Evolutionary conservation across 257 asterid genomes (phyloP).

Genomic region (Ligustrum vulgare): DNA sequence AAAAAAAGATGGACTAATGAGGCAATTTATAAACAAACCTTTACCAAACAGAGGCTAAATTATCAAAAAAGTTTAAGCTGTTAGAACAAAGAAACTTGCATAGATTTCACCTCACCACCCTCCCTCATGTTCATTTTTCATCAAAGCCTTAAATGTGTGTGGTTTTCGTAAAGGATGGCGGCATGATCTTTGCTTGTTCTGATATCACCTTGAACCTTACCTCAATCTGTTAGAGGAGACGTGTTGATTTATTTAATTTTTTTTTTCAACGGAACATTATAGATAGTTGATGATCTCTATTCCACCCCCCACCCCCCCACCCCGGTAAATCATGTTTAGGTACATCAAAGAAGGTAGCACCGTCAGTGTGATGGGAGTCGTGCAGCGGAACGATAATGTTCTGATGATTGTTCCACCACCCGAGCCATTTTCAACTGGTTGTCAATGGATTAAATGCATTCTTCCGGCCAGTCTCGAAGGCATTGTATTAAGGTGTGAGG

Average conservation of each 20-base stretch:
- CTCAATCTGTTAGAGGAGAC: background rate
- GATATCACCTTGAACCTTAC: background rate
- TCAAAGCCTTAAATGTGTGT: background rate
- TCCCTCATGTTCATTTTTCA: background rate
- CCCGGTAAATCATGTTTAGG: conserved; percentile 17
- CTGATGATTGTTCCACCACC: conserved; percentile 71
- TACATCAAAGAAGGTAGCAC: conserved; percentile 71
- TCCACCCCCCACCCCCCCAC: background rate
- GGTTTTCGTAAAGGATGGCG: background rate
- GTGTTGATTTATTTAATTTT: background rate
- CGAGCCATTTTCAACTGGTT: conserved; percentile 64
- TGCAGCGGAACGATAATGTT: conserved; percentile 65
- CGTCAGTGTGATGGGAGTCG: conserved; percentile 71
- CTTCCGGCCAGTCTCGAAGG: conserved; percentile 73
- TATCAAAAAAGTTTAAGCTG: too few species aligned
- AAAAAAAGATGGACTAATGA: too few species aligned
- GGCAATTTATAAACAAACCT: too few species aligned
- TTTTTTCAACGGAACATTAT: background rate
- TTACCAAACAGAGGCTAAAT: too few species aligned
- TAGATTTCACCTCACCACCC: background rate
- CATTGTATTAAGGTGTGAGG: conserved; percentile 62
- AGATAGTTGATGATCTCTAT: background rate
- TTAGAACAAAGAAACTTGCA: too few species aligned
- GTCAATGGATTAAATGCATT: conserved; percentile 65
- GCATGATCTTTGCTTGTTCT: background rate